Base-by-base conservation (phyloP, 2,329 filamentous ascomycete genomes). In the Aciculosporium take region DNA sequence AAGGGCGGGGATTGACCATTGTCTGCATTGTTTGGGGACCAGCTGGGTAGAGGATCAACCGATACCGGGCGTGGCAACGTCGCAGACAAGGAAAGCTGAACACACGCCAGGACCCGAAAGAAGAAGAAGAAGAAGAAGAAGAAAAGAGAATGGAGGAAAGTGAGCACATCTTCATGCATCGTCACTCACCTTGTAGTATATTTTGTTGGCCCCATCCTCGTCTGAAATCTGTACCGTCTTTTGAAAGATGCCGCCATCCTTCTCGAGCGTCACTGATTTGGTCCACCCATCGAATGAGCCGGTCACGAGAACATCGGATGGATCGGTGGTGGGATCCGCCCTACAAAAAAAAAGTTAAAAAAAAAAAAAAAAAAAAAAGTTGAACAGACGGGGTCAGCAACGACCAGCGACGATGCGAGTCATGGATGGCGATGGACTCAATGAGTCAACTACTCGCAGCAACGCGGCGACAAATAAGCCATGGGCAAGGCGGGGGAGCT, bases 221-320 rank as follows among this genome's bases (percentile, higher is more conserved):
- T 75, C 67, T 38, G 81, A 69, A 27, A 96, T 70, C 40, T 75
- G 67, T 45, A 98, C 86, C 27, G 76, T 76, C 70, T 94, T 94
- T 63, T 82, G 71, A 62, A 93, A 94, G 53, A 72, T 54, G 48
- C 77, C 69, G 57, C 74, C 82, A 31, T 77, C 71, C 66, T 85
- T 86, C 37, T 87, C 79, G 44, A 98, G 74, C 67, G 83, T 76
- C 60, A 89, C 76, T 43, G 78, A 86, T 71, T 91, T 89, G 51
- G 74, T 73, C 91, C 91, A 98, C 66, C 85, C 74, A 65, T 96
- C 89, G 59, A 96, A 96, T 48, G 84, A 89, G 59, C 91, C 91
- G 31, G 89, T 96, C 53, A 96, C 91, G 63, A 82, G 41, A 24
- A 46, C 31, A 25, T 46, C 42, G 36, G 45, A 89, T 61, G 96